Evolutionary conservation across 208 protist species (phyloP), one percentile per base, ranked within the genome.

Genomic region (Kentomonas sorsogonicus): DNA sequence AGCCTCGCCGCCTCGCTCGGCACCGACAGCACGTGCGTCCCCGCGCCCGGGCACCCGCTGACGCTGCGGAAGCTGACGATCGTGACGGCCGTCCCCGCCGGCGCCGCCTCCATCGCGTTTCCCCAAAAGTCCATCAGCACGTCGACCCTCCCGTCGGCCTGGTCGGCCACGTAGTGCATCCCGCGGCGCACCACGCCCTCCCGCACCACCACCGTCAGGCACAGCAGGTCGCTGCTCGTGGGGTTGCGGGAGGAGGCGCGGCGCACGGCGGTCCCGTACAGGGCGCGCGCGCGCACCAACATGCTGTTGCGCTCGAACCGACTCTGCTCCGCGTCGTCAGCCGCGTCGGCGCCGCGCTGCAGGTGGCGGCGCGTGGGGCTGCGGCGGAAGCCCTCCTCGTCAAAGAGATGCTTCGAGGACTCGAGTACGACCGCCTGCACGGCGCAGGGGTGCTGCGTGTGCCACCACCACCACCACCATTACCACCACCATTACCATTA

Each of bases 341-440:
- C 52, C 1, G 27, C 56, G 61, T 92, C 84, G 18, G 87, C 53
- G 3, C 23, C 52, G 9, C 61, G 56, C 59, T 91, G 84, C 29
- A 92, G 57, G 7, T 41, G 41, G 61, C 80, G 82, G 10, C 74
- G 61, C n/a, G 27, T 50, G 0, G 58, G 53, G 36, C 80, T 87
- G 20, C 72, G 50, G n/a, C 84, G 75, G 61, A 91, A 95, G 9
- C 71, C 71, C 41, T 95, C 88, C 57, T 91, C 88, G 66, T 95
- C 77, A 72, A 92, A 95, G 11, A 95, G 65, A 53, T 95, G 84
- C 45, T 95, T 95, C 10, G 88, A 95, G 11, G 88, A 84, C 59
- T 95, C 84, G 7, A 95, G 52, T 22, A 95, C 77, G 27, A 91
- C 72, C 9, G 83, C 88, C 54, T 95, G 88, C 33, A 92, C 72